A percentile compares a stretch with the other conserved stretches of the same genome.
Conservation (phyloP, 2,329 filamentous ascomycete species). For the Fusarium sp. region DNA sequence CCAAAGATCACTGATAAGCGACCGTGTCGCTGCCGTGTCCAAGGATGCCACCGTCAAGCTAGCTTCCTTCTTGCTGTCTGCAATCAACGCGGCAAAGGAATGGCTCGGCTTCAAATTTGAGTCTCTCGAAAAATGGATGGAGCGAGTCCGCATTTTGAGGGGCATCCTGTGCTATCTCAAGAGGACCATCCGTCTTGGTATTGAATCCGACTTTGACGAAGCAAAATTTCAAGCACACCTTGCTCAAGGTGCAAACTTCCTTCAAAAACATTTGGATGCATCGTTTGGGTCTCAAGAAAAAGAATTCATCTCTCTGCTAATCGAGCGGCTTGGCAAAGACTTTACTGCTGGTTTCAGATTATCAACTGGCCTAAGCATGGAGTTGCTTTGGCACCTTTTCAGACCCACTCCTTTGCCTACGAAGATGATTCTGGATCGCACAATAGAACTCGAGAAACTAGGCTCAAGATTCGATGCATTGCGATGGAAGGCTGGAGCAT, state of each 20-base stretch:
- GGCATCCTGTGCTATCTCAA: constrained; percentile 64
- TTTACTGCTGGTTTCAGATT: constrained; percentile 79
- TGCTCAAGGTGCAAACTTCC: constrained; percentile 58
- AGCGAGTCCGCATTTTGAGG: constrained; percentile 48
- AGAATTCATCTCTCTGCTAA: constrained; percentile 54
- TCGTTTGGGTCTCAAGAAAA: constrained; percentile 42
- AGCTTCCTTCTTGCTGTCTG: constrained; percentile 60
- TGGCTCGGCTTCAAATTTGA: constrained; percentile 54
- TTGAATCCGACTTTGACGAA: constrained; percentile 64
- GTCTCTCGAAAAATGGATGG: constrained; percentile 46
- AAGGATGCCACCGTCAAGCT: constrained; percentile 70
- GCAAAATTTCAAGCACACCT: constrained; percentile 73
- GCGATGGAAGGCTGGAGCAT: constrained; percentile 66
- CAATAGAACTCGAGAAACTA: constrained; percentile 64
- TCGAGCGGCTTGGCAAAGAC: constrained; percentile 58
- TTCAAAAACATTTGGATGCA: constrained; percentile 49
- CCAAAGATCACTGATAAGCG: constrained; percentile 67
- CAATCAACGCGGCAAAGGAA: constrained; percentile 54
- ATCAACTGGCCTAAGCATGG: constrained; percentile 82
- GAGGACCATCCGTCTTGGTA: constrained; percentile 62
- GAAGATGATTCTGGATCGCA: constrained; percentile 56
- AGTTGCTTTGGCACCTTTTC: constrained; percentile 78
- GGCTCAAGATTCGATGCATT: constrained; percentile 69
- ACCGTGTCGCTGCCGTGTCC: constrained; percentile 64
- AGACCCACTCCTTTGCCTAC: constrained; percentile 69